Evolutionary conservation across 2,329 filamentous ascomycete genomes (phyloP).

Genomic region (Talaromyces islandicus): DNA sequence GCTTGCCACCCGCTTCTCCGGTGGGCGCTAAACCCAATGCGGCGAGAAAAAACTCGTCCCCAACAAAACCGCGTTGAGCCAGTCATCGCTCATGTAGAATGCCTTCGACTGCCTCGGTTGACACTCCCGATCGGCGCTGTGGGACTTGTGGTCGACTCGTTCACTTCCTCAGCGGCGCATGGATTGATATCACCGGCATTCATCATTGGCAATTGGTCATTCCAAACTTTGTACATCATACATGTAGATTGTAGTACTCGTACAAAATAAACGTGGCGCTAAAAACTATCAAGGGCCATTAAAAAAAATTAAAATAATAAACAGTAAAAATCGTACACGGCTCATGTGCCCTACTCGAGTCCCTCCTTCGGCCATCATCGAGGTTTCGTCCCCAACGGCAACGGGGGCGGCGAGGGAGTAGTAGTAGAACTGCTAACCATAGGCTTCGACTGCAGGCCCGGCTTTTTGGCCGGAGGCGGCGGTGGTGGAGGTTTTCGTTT

Average conservation of each 20-base stretch:
- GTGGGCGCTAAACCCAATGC: not conserved
- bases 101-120: not conserved
- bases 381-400: conserved; percentile 55
- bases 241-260: not conserved
- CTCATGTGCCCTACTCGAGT: not conserved
- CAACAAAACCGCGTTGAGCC: not conserved
- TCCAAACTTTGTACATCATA: not conserved
- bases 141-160: not conserved
- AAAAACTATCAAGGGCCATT: not conserved
- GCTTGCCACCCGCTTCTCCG: not conserved
- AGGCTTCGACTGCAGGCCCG: conserved; percentile 37
- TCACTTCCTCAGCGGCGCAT: too few species aligned
- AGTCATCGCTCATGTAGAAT: not conserved
- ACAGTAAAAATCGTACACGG: not conserved
- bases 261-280: not conserved
- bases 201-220: not conserved
- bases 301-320: not conserved
- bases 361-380: conserved; percentile 24
- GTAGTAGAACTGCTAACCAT: not conserved
- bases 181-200: not conserved
- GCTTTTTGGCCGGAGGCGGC: conserved; percentile 54
- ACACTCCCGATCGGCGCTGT: too few species aligned
- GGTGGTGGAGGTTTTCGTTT: conserved; percentile 50
- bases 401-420: conserved; percentile 44
- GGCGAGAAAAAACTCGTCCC: not conserved